Base-by-base conservation (phyloP, 2,329 filamentous ascomycete genomes). In the Fonsecaea nubica region DNA sequence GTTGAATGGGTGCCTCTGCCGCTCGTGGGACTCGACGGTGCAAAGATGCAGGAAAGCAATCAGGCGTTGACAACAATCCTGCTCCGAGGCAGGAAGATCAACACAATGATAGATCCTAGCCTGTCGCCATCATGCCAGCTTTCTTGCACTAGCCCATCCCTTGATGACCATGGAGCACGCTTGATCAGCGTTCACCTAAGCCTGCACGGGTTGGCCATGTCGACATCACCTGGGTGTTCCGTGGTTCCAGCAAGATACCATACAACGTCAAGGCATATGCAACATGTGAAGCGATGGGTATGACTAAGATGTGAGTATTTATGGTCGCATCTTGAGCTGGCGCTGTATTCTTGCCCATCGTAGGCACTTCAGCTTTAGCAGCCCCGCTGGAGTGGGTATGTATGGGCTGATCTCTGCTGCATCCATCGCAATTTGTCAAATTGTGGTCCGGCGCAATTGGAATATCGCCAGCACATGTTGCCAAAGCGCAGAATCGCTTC, bases 391-490 rank as follows among this genome's bases (percentile, higher is more conserved):
- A 10, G 18, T 50, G 1, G 45, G 45, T 10, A 50, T 50, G 45
- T 50, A 50, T 50, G 45, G 18, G 45, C 18, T 25, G 45, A 50
- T 50, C 18, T 25, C 18, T 50, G 45, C 10, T 50, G 45, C 45
- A 4, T 25, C 45, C 45, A 25, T 10, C 45, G 18, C 45, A 50
- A 25, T 50, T 25, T 50, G 45, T 50, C 8, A 13, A 50, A 50
- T 8, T 12, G 9, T 10, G 18, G 18, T 9, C 18, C 45, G 12
- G 45, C 18, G 18, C 45, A 50, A 25, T 30, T 50, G 45, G 45
- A 50, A 25, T 50, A 12, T 50, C 25, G 45, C 45, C 18, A 25
- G 18, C 45, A 5, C 8, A 9, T 25, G 21, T 50, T 9, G 9
- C 18, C 45, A 25, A 25, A 10, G 45, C 45, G 8, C 45, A 50